Conservation (phyloP, 164 flowering plant species). For the Euptelea pleiosperma region DNA sequence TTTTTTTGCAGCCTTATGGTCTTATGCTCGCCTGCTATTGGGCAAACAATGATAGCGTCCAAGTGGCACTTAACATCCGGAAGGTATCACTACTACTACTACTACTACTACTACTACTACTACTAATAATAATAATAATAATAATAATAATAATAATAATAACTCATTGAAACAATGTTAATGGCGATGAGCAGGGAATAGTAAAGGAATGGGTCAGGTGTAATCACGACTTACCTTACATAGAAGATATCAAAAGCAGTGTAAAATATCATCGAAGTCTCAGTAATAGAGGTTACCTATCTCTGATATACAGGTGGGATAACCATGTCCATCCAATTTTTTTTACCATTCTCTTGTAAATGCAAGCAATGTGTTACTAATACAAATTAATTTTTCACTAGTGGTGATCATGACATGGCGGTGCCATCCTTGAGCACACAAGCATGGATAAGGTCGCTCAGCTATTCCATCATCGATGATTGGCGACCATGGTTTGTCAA, state of each 20-base stretch:
- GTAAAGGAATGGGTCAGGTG: slow-evolving; percentile 23
- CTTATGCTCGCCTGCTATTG: too few species aligned
- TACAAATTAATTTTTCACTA: too few species aligned
- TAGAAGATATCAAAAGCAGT: slow-evolving; percentile 10
- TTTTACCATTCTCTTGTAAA: too few species aligned
- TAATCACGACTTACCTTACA: slow-evolving; percentile 17
- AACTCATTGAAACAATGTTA: not conserved
- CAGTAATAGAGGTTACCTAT: too few species aligned
- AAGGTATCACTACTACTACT: not conserved
- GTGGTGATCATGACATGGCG: slow-evolving; percentile 29
- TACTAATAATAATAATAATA: not conserved
- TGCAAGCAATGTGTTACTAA: too few species aligned
- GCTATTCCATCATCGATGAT: slow-evolving; percentile 14
- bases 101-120: too few species aligned
- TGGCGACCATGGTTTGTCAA: slow-evolving; percentile 34
- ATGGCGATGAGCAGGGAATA: slow-evolving; percentile 14
- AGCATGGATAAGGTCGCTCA: slow-evolving; percentile 20
- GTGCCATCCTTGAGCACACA: slow-evolving; percentile 20
- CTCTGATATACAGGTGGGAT: slow-evolving; percentile 23
- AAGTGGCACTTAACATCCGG: slow-evolving; percentile 7
- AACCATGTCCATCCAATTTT: too few species aligned
- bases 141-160: too few species aligned
- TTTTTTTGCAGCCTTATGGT: not conserved
- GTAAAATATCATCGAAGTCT: slow-evolving; percentile 19
- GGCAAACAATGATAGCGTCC: too few species aligned